A percentile compares a stretch with the other conserved stretches of the same genome.
phyloP scores from a whole-genome alignment of 2,329 filamentous ascomycete species.

The Penicillium sp. region DNA sequence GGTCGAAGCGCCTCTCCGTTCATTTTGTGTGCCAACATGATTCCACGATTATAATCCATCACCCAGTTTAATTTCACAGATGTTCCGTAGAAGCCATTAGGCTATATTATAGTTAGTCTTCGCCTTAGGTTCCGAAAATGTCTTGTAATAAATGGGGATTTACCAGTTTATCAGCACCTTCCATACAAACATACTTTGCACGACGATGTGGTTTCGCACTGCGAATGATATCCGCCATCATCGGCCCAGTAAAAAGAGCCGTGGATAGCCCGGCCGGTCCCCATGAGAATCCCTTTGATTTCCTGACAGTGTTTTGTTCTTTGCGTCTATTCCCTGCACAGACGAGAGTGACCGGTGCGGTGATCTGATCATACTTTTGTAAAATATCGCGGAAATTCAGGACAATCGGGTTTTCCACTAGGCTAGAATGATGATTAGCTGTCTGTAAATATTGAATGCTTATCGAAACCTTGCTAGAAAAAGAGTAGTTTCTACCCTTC shows the following conservation, averaged over 20 bases:
- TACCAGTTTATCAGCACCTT: constrained; percentile 80
- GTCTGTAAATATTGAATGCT: not conserved
- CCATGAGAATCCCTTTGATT: constrained; percentile 95
- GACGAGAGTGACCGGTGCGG: constrained; percentile 84
- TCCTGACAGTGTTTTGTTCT: constrained; percentile 88
- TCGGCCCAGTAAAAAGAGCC: constrained; percentile 82
- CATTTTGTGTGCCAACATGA: constrained; percentile 89
- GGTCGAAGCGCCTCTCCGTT: constrained; percentile 80
- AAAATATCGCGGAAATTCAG: constrained; percentile 75
- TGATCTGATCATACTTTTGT: constrained; percentile 76
- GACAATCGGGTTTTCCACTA: constrained; percentile 76
- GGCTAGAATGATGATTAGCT: constrained; percentile 37
- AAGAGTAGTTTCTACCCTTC: constrained; percentile 74
- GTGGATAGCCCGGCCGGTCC: constrained; percentile 85
- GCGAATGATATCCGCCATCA: constrained; percentile 72
- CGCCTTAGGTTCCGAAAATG: not conserved
- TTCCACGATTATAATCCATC: constrained; percentile 78
- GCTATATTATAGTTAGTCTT: constrained; percentile 51
- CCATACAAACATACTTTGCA: constrained; percentile 86
- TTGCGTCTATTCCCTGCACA: constrained; percentile 91
- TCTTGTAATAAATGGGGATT: constrained; percentile 13
- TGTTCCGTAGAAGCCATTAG: constrained; percentile 88
- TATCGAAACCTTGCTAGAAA: not conserved
- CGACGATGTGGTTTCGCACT: constrained; percentile 69
- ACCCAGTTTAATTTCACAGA: constrained; percentile 88